phyloP scores from a whole-genome alignment of 345 rosid species.

The Noccaea bulbosa region DNA sequence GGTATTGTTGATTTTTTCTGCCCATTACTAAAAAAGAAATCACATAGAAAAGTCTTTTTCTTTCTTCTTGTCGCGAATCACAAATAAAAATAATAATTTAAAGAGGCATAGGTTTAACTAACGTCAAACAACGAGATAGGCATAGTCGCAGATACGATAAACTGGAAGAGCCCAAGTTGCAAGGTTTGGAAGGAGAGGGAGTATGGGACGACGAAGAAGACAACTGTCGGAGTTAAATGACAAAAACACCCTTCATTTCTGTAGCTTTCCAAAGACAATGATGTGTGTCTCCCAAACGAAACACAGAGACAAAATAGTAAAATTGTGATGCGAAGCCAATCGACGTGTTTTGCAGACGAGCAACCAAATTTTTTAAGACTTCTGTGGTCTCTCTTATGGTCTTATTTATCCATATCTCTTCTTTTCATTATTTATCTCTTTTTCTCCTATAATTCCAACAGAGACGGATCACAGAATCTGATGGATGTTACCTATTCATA shows the following conservation, averaged over 20 bases:
- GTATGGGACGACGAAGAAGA: conserved; percentile 33
- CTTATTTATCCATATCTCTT: conserved; percentile 12
- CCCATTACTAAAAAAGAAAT: conserved; percentile 1
- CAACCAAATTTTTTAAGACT: background rate
- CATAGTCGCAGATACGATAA: conserved; percentile 26
- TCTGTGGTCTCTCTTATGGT: conserved; percentile 31
- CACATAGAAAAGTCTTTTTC: background rate
- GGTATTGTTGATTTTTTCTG: background rate
- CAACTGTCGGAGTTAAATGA: conserved; percentile 11
- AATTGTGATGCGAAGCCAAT: conserved; percentile 33
- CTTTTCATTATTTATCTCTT: background rate
- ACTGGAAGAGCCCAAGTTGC: conserved; percentile 17
- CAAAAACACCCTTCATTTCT: conserved; percentile 24
- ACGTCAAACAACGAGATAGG: conserved; percentile 11
- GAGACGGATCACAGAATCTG: conserved; percentile 29
- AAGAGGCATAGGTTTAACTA: conserved; percentile 12
- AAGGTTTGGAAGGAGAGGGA: conserved; percentile 9
- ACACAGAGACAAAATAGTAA: conserved; percentile 39
- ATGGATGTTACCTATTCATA: conserved; percentile 37
- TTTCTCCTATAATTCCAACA: background rate
- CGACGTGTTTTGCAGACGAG: conserved; percentile 39
- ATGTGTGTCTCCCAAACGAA: conserved; percentile 41
- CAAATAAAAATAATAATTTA: too few relatives aligned
- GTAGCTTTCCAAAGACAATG: conserved; percentile 41
- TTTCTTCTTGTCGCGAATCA: background rate